Evolutionary conservation across 768 basidiomycete genomes (phyloP), one percentile per base, ranked within the genome.

Genomic region (Phanerochaete carnosa): DNA sequence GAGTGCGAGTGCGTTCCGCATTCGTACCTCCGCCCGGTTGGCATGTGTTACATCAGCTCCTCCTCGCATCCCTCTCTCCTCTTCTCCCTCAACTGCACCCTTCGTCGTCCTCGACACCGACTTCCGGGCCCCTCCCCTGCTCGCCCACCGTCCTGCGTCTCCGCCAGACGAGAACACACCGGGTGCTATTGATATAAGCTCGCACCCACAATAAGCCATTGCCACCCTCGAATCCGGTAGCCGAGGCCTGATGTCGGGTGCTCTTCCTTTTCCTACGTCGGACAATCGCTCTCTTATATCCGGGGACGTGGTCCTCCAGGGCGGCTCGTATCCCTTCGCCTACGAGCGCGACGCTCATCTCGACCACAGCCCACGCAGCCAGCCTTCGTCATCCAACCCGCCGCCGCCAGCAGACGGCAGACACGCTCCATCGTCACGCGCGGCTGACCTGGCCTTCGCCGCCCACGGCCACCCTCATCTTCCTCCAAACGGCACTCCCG

Each of bases 191-290:
- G 61, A 58, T 57, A 62, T 47, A 57, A 39, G 28, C 46, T 19
- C 45, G 26, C 39, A n/a, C 53, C 33, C 52, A 28, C 45, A 55
- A 29, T 23, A 28, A 46, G 56, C 51, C 56, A 28, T 43, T 37
- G 35, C 49, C 46, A 55, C 35, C 45, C 59, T 43, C 62, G 26
- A 51, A 35, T n/a, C 39, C 39, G 39, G 39, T 43, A 43, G 39
- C 39, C 39, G 39, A 43, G 39, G 32, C 45, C 55, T 58, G 58
- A 61, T 61, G 60, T 57, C 63, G 55, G 50, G 35, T 30, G 55
- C 55, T 58, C 63, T 64, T 56, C 58, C 60, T 32, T 65, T 58
- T 43, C 52, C 62, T 49, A 49, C 64, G 45, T 59, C 65, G 52
- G 62, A 63, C 55, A 55, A 66, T 26, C 60, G 60, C 30, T 59